Base-by-base conservation (phyloP, 768 basidiomycete genomes). In the Cubamyces sp. region DNA sequence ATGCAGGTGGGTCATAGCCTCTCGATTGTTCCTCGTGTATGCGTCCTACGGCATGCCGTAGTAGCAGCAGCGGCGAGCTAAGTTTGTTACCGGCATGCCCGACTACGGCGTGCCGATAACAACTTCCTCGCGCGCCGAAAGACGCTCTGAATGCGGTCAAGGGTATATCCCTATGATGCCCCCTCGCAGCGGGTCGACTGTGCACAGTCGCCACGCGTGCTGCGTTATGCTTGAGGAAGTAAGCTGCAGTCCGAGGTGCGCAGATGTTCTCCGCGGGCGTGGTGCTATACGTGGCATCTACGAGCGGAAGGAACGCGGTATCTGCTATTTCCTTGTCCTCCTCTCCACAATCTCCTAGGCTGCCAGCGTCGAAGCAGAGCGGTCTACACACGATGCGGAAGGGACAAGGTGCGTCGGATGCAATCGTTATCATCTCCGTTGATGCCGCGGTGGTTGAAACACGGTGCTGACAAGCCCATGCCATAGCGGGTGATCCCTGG, bases 401-500 rank as follows among this genome's bases (percentile, higher is more conserved):
- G 2, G 19, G 34, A 40, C 37, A 40, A 53, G 51, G 51, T 53
- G 51, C 51, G 54, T 45, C 39, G 12, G 41, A 23, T 26, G 30
- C 40, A 14, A 41, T 15, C 40, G 21, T 21, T 18, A 41, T 21
- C 2, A 5, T 9, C 30, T 40, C 11, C 7, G 7, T 14, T 41
- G 4, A 34, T 50, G 9, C 34, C 34, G 34, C 34, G 34, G 34
- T 12, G 8, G 43, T 39, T 28, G 51, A 37, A 25, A 37, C 23
- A n/a, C 21, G 53, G 49, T 26, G 51, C 43, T 59, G 46, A 53
- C 25, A 11, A 1, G 34, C 34, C 9, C 16, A 41, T n/a, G 48
- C 25, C 39, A 28, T 78, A 90, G 75, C 82, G 83, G n/a, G 81
- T 87, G 34, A 76, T 83, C 42, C 76, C 78, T 1, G 82, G 82